phyloP scores from a whole-genome alignment of 2,329 filamentous ascomycete species.

The Venturia oleaginea region DNA sequence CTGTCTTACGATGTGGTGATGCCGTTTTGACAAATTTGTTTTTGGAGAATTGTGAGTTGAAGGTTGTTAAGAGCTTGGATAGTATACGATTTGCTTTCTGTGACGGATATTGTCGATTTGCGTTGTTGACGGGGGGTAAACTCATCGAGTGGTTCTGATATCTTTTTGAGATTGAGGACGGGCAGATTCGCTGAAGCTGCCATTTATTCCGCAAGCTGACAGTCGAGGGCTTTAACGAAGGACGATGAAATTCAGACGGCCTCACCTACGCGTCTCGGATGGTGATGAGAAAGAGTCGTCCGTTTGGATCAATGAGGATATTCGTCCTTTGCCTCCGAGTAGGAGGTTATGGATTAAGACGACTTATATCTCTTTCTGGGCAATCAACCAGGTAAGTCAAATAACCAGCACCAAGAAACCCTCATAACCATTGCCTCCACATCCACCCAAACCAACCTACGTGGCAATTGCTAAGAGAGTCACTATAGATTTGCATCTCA shows the following conservation, averaged over 20 bases:
- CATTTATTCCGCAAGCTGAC: no score
- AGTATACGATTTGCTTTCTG: no score
- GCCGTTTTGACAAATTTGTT: no score
- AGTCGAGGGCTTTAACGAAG: no score
- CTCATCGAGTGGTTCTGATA: no score
- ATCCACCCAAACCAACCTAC: slow-evolving; percentile 33
- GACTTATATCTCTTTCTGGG: slow-evolving; percentile 33
- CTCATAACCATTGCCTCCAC: slow-evolving; percentile 18
- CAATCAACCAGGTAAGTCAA: slow-evolving; percentile 20
- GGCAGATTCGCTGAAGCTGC: no score
- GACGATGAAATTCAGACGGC: slow-evolving; percentile 34
- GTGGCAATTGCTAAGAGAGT: slow-evolving; percentile 7
- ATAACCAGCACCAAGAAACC: not conserved
- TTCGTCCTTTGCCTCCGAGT: slow-evolving; percentile 32
- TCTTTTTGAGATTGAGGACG: no score
- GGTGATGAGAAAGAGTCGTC: slow-evolving; percentile 29
- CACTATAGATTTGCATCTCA: not conserved
- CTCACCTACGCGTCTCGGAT: slow-evolving; percentile 30
- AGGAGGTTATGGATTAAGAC: slow-evolving; percentile 30
- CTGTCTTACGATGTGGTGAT: no score
- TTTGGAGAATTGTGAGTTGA: no score
- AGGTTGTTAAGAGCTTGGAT: not conserved
- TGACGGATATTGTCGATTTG: no score
- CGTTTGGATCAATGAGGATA: slow-evolving; percentile 28
- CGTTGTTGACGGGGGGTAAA: no score